phyloP scores from a whole-genome alignment of 202 grass and related monocot genomes.

The Carex arenaria region DNA sequence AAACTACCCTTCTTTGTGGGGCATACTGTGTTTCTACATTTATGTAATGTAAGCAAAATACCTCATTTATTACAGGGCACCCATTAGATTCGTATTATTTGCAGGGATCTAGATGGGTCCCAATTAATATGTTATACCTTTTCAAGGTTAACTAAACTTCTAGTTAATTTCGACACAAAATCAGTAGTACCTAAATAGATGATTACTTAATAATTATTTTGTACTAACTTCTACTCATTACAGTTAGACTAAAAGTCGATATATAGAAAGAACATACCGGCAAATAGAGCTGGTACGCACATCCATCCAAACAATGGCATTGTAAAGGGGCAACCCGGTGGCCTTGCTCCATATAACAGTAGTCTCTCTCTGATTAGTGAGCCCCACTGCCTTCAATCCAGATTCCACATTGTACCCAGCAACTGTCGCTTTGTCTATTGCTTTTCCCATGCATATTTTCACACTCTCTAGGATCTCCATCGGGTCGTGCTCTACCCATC shows the following conservation, averaged over 20 bases:
- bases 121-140: neutral
- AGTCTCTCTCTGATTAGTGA: slow-evolving; percentile 96
- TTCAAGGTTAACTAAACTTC: neutral
- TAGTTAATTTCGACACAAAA: neutral
- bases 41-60: neutral
- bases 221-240: neutral
- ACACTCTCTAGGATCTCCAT: slow-evolving; percentile 83
- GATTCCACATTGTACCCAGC: slow-evolving; percentile 40
- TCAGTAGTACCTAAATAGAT: neutral
- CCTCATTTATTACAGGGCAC: neutral
- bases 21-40: neutral
- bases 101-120: neutral
- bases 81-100: neutral
- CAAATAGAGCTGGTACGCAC: slow-evolving; percentile 81
- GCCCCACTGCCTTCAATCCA: slow-evolving; percentile 63
- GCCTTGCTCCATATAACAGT: slow-evolving; percentile 89
- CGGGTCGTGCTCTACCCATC: slow-evolving; percentile 98
- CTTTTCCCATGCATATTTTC: slow-evolving; percentile 52
- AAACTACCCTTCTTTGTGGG: neutral
- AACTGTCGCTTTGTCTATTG: slow-evolving; percentile 52
- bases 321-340: slow-evolving; percentile 74
- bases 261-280: slow-evolving; percentile 31
- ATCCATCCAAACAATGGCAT: slow-evolving; percentile 99
- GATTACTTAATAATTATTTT: neutral
- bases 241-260: neutral